phyloP scores from a whole-genome alignment of 805 yeast species.

The Candida ulmi region DNA sequence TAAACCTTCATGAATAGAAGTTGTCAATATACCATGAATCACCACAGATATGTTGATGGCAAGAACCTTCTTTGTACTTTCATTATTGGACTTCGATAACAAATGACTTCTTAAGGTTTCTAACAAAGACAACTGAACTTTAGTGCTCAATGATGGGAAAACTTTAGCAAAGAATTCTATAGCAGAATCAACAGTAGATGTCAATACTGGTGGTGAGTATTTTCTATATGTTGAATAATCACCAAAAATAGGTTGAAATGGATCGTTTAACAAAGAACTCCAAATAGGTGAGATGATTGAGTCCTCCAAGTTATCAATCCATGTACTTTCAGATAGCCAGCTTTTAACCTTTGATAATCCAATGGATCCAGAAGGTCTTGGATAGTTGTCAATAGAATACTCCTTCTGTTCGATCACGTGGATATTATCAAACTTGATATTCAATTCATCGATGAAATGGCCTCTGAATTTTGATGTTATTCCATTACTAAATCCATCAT shows the following conservation, averaged over 20 bases:
- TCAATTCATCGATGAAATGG: conserved; percentile 31
- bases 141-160: conserved; percentile 65
- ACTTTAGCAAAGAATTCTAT: conserved; percentile 68
- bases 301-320: conserved; percentile 31
- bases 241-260: conserved; percentile 24
- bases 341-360: conserved; percentile 28
- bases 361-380: conserved; percentile 21
- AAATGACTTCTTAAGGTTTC: conserved; percentile 66
- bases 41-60: conserved; percentile 60
- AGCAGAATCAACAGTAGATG: conserved; percentile 66
- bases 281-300: conserved; percentile 32
- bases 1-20: conserved; percentile 14
- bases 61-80: conserved; percentile 41
- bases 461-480: conserved; percentile 42
- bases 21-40: conserved; percentile 43
- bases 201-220: conserved; percentile 38
- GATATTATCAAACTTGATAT: conserved; percentile 20
- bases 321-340: conserved; percentile 25
- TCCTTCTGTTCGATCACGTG: conserved; percentile 2
- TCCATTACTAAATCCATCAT: conserved; percentile 46
- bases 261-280: conserved; percentile 36
- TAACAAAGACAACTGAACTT: conserved; percentile 82
- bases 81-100: conserved; percentile 32
- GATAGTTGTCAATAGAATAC: conserved; percentile 13
- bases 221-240: conserved; percentile 28